Base-by-base conservation (phyloP, 2,329 filamentous ascomycete species). In the Penicillium sp. region DNA sequence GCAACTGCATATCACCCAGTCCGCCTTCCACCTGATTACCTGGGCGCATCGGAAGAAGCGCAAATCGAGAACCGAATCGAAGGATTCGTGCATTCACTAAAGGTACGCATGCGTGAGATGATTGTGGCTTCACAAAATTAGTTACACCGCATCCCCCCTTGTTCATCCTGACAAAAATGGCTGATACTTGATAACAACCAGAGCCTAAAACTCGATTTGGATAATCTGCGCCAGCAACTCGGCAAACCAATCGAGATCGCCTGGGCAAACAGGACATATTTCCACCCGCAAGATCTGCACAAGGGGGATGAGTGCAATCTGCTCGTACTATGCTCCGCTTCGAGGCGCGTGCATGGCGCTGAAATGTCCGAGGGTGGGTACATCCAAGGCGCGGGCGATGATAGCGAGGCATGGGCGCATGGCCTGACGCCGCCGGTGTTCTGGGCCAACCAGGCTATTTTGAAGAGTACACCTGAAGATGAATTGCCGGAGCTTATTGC, bases 331-430 rank as follows among this genome's bases (percentile, higher is more conserved):
- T 94, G 90, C 69, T 97, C 92, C 1, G 89, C 91, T 13, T 96
- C 91, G 1, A 82, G 86, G 32, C 82, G 88, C 16, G 86, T 92
- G 1, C 76, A 77, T 2, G 88, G 86, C 13, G 85, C 83, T 3
- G 90, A 93, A 70, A 79, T 84, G 63, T 84, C 84, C 29, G 86
- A 88, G 68, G 84, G 82, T 3, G 87, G 86, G 6, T 99, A 99
- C 69, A 88, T 99, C 57, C 94, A 97, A 74, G 94, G 94, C 49
- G 93, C 93, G 0, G 94, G 89, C 2, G 94, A 99, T 72, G 94
- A 99, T 71, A 90, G 89, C 13, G 94, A 99, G 78, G 90, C 90
- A 64, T 99, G 94, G 94, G 88, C 92, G 1, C 78, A 83, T 51
- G 91, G 90, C 0, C 81, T 97, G 16, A 94, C 89, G 0, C 85